Evolutionary conservation across 2,329 filamentous ascomycete species (phyloP).

Genomic region (Rutstroemia sydowiana): DNA sequence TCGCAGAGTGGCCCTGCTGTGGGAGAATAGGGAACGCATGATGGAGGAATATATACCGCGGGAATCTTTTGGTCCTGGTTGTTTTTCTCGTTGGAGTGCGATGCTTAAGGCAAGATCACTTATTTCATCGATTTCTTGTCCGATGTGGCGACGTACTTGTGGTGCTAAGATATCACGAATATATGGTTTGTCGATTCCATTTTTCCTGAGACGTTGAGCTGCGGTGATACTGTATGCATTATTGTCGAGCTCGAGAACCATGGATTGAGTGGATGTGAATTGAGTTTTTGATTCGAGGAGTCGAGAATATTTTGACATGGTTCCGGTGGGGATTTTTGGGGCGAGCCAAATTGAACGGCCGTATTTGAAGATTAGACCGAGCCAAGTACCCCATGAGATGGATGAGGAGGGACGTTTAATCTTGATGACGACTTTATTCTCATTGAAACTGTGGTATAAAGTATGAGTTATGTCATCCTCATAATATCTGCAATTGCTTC

Average conservation of each 20-base stretch:
- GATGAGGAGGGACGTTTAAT: constrained; percentile 3
- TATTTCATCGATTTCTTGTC: not conserved
- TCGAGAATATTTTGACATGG: not conserved
- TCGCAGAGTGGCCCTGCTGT: not conserved
- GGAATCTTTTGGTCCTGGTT: not conserved
- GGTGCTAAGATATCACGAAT: constrained; percentile 1
- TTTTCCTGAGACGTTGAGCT: not conserved
- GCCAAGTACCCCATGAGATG: not conserved
- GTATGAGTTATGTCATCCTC: not conserved
- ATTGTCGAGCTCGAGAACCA: not conserved
- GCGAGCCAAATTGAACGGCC: not conserved
- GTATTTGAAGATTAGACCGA: not conserved
- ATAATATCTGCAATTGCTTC: too few species aligned
- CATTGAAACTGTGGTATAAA: not conserved
- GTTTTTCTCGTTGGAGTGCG: not conserved
- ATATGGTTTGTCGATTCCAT: not conserved
- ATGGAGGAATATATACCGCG: not conserved
- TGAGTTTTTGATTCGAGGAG: not conserved
- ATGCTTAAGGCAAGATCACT: constrained; percentile 4
- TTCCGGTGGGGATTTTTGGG: not conserved
- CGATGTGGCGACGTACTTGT: constrained; percentile 1
- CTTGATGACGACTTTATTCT: not conserved
- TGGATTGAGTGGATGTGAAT: not conserved
- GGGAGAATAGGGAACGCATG: not conserved
- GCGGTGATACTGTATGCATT: not conserved